Evolutionary conservation across 768 basidiomycete genomes (phyloP).

Genomic region (Boletus pseudo-olivaceus): DNA sequence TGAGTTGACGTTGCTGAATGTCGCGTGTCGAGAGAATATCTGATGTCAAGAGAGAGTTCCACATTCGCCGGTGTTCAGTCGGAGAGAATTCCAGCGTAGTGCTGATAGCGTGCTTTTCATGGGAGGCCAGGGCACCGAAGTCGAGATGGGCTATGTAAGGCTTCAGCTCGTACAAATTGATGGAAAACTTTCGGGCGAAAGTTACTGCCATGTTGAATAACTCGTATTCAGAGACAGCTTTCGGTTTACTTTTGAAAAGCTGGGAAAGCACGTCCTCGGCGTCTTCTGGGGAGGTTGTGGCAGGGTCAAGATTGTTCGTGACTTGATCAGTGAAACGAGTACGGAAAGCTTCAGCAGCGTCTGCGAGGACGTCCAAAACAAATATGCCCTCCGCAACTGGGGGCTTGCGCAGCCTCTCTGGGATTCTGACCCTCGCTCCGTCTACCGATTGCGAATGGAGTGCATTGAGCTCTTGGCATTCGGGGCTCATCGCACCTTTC

Average conservation of each 20-base stretch:
- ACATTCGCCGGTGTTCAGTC: conserved; percentile 47
- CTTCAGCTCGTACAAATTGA: conserved; percentile 39
- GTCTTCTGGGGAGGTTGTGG: conserved; percentile 36
- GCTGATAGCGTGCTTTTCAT: conserved; percentile 53
- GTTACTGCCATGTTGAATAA: conserved; percentile 48
- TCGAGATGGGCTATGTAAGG: conserved; percentile 51
- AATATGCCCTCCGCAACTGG: conserved; percentile 42
- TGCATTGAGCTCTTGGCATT: conserved; percentile 71
- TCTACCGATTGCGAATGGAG: conserved; percentile 69
- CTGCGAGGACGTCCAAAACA: conserved; percentile 51
- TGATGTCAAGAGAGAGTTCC: conserved; percentile 63
- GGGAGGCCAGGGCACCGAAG: conserved; percentile 49
- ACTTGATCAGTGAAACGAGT: conserved; percentile 36
- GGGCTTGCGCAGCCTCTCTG: conserved; percentile 39
- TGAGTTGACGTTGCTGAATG: conserved; percentile 48
- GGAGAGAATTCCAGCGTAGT: conserved; percentile 38
- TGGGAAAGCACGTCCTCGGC: conserved; percentile 37
- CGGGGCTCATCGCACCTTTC: conserved; percentile 53
- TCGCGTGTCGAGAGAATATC: conserved; percentile 53
- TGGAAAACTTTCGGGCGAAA: conserved; percentile 39
- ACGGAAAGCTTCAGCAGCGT: conserved; percentile 45
- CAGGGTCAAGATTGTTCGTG: conserved; percentile 19
- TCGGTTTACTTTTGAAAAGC: conserved; percentile 49
- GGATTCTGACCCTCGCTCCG: conserved; percentile 46
- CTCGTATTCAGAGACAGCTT: conserved; percentile 59